Conservation (phyloP, 805 yeast species). For the Metschnikowia lachancei region DNA sequence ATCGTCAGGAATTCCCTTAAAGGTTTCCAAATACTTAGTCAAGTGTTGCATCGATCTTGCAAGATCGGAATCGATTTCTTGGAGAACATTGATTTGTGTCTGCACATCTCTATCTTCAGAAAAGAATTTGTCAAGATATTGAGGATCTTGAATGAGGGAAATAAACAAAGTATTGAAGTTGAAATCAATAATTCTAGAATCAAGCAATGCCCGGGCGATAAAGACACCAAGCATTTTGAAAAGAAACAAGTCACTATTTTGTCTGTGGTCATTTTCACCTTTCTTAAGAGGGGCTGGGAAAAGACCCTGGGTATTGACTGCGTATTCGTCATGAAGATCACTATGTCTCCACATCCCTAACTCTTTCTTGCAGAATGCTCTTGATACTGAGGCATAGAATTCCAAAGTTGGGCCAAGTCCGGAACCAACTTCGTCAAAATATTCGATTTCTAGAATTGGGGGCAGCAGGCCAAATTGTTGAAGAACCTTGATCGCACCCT, state of each 20-base stretch:
- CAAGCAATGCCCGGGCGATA: constrained; percentile 81
- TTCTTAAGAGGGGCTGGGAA: constrained; percentile 67
- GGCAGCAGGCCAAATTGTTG: constrained; percentile 76
- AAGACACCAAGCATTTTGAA: constrained; percentile 77
- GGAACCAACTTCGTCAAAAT: constrained; percentile 88
- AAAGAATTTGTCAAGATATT: neutral
- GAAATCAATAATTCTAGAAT: constrained; percentile 84
- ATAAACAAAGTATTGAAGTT: constrained; percentile 72
- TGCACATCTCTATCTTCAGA: neutral
- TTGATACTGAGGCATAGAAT: constrained; percentile 80
- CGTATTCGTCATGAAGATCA: constrained; percentile 34
- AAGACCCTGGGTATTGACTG: constrained; percentile 50
- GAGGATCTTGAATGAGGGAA: constrained; percentile 46
- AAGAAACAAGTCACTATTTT: constrained; percentile 42
- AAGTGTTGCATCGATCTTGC: constrained; percentile 57
- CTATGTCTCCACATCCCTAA: constrained; percentile 66
- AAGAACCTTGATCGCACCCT: constrained; percentile 76
- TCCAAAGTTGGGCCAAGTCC: constrained; percentile 96
- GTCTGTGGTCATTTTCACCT: constrained; percentile 31
- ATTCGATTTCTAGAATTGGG: constrained; percentile 80
- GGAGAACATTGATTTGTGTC: constrained; percentile 27
- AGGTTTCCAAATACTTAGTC: constrained; percentile 37
- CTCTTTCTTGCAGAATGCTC: constrained; percentile 59
- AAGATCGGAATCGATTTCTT: constrained; percentile 54
- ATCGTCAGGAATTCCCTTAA: constrained; percentile 9